A percentile compares a stretch with the other conserved stretches of the same genome.
Conservation (phyloP, 1,139 yeast species). For the Blastobotrys ciferrii region DNA sequence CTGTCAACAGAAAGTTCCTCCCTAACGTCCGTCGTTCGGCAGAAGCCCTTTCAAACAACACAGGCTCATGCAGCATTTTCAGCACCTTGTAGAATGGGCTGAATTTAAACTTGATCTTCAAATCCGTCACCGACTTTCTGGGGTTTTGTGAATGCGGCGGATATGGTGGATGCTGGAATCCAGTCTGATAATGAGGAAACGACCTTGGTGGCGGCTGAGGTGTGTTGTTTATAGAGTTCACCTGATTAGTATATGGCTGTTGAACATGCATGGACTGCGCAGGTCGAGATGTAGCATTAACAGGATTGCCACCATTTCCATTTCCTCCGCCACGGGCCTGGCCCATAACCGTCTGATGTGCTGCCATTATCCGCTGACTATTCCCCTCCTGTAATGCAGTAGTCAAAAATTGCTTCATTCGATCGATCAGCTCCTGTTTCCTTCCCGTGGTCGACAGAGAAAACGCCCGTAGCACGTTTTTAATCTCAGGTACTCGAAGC, state of each 20-base stretch:
- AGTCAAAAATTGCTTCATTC: not conserved
- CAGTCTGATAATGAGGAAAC: not conserved
- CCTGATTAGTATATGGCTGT: conserved; percentile 2
- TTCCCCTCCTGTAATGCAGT: not conserved
- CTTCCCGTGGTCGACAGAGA: conserved; percentile 3
- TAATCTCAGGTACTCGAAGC: conserved; percentile 4
- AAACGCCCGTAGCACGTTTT: not conserved
- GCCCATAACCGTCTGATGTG: not conserved
- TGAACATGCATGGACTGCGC: conserved; percentile 2
- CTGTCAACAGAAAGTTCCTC: conserved; percentile 22
- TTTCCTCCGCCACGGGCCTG: not conserved
- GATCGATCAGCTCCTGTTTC: conserved; percentile 1
- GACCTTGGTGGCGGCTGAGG: not conserved
- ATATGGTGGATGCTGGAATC: conserved; percentile 5
- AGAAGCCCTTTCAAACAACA: conserved; percentile 24
- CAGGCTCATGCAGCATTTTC: conserved; percentile 26
- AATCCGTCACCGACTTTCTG: not conserved
- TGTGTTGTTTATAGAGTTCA: conserved; percentile 8
- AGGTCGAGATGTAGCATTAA: not conserved
- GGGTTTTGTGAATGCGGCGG: conserved; percentile 8
- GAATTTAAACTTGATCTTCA: conserved; percentile 24
- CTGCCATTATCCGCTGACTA: not conserved
- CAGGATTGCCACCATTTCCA: not conserved
- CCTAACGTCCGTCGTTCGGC: conserved; percentile 21
- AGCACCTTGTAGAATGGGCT: conserved; percentile 35